Conservation (phyloP, 345 rosid species). For the Syzygium oleosum region DNA sequence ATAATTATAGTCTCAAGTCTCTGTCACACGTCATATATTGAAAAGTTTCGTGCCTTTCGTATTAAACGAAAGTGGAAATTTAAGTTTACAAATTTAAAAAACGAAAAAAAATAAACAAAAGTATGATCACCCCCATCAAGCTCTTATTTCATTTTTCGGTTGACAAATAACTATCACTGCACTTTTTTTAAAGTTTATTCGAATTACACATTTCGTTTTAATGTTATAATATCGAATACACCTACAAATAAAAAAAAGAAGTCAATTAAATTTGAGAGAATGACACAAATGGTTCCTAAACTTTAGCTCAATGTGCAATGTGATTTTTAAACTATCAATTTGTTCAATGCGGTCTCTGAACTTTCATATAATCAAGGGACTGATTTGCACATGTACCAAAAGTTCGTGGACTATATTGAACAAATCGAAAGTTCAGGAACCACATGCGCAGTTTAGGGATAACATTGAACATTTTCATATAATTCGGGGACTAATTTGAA, state of each 20-base stretch:
- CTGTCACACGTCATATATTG: neutral
- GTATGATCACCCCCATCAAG: neutral
- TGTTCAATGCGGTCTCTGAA: no score
- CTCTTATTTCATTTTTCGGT: neutral
- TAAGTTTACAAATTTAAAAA: neutral
- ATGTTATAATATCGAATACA: neutral
- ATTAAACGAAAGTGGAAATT: neutral
- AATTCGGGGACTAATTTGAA: no score
- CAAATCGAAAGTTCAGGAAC: no score
- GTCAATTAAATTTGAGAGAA: neutral
- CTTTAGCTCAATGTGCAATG: no score
- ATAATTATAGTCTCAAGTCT: neutral
- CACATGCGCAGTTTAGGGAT: no score
- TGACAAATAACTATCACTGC: neutral
- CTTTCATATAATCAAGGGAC: no score
- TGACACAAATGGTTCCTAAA: no score
- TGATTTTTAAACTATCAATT: no score
- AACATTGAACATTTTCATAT: no score
- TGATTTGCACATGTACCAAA: no score
- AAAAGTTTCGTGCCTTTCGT: neutral
- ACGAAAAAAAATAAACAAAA: no score
- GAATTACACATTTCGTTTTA: neutral
- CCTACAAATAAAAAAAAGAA: neutral
- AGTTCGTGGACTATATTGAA: no score
- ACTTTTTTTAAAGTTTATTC: neutral